Evolutionary conservation across 2,329 filamentous ascomycete genomes (phyloP), one percentile per base, ranked within the genome.

Genomic region (Diplocarpon mali): DNA sequence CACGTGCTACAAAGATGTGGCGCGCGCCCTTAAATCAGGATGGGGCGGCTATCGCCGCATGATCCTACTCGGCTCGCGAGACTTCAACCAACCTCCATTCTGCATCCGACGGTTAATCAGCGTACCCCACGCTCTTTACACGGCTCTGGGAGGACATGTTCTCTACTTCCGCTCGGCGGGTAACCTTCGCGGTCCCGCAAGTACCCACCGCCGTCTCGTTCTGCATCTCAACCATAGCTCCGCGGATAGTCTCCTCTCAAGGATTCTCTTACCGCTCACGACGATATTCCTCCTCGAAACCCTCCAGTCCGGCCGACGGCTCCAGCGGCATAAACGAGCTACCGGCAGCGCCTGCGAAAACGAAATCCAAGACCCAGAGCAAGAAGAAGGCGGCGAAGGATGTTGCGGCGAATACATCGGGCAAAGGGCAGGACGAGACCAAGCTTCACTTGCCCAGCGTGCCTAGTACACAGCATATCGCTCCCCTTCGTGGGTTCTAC

Each of bases 391-490:
- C 77, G 65, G 64, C 64, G 50, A 80, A 77, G 62, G 72, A 73
- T 2, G 60, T 62, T 45, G 62, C 66, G 59, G 45, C 48, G 39
- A 54, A 61, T 47, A 55, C 58, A 30, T 55, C 57, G 20, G 53
- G 54, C 27, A 63, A 63, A 49, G 55, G 55, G n/a, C 56, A 59
- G 51, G 67, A 70, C 48, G 67, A 69, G 46, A 63, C 67, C 37
- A 66, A 73, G 53, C 69, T 67, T 41, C 77, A 77, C 54, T 69
- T 87, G 46, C 84, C 84, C 32, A 80, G 77, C 61, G 85, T 89
- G 35, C 83, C 83, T 44, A 83, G 75, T 62, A 88, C 84, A 39
- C 75, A 82, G 53, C 77, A 87, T 66, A 72, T 89, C 53, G 73
- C 77, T 41, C 73, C 78, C 59, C 72, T 78, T 64, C 77, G 82